Evolutionary conservation across 768 basidiomycete species (phyloP).

Genomic region (Galerina sulciceps): DNA sequence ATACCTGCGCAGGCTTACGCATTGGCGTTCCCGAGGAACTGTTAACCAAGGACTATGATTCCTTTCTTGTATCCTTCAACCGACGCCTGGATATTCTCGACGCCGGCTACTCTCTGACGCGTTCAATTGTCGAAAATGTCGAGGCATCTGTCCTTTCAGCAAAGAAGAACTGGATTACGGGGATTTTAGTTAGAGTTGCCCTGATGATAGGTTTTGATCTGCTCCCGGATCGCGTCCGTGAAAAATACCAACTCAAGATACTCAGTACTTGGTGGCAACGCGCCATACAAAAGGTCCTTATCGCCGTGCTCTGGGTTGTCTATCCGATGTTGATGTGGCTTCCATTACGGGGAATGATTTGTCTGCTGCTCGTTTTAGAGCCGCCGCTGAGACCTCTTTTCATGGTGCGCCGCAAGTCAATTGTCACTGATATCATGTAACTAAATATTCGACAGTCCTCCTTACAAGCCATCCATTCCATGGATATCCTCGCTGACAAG

Average conservation of each 20-base stretch:
- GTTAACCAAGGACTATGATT: not conserved
- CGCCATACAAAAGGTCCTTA: not conserved
- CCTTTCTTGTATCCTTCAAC: not conserved
- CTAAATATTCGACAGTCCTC: not conserved
- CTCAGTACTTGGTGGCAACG: not conserved
- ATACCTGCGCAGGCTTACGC: slow-evolving; percentile 1
- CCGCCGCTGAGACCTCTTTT: not conserved
- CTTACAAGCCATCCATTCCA: not conserved
- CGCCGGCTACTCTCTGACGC: not conserved
- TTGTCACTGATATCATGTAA: not conserved
- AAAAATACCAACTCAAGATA: not conserved
- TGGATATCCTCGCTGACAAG: slow-evolving; percentile 2
- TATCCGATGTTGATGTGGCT: slow-evolving; percentile 6
- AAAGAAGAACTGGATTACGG: not conserved
- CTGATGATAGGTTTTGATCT: slow-evolving; percentile 1
- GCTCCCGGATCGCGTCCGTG: not conserved
- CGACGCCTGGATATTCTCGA: not conserved
- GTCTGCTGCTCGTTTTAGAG: not conserved
- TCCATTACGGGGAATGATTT: not conserved
- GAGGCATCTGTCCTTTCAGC: not conserved
- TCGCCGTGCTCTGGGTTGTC: not conserved
- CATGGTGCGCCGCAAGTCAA: not conserved
- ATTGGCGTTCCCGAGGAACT: slow-evolving; percentile 1
- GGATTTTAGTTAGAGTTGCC: not conserved
- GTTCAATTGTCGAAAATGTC: not conserved